Conservation (phyloP, 805 yeast genomes). For the Myxozyma neglecta region DNA sequence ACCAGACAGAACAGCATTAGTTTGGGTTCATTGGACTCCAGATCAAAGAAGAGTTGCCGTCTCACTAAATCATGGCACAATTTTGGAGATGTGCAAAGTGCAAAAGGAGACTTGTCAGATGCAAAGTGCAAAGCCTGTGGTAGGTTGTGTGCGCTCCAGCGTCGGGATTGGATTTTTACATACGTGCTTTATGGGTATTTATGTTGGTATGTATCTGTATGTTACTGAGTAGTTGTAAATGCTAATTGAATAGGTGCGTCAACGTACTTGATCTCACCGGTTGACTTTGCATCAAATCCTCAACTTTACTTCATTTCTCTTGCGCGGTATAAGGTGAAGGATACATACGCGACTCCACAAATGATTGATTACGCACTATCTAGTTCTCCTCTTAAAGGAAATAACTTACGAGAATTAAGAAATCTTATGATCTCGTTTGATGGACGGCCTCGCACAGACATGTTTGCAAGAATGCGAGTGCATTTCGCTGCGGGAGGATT, state of each 20-base stretch:
- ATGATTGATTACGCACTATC: conserved; percentile 75
- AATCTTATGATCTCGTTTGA: conserved; percentile 83
- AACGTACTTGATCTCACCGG: conserved; percentile 75
- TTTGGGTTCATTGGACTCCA: conserved; percentile 70
- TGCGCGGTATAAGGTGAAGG: conserved; percentile 77
- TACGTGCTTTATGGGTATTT: conserved; percentile 79
- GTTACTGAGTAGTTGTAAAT: background rate
- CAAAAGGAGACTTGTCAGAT: conserved; percentile 90
- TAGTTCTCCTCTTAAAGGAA: conserved; percentile 59
- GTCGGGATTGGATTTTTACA: conserved; percentile 86
- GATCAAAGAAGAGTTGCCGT: conserved; percentile 66
- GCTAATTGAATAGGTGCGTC: conserved; percentile 59
- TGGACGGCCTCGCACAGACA: conserved; percentile 66
- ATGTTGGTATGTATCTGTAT: conserved; percentile 42
- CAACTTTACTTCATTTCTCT: conserved; percentile 65
- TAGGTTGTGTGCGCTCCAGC: conserved; percentile 85
- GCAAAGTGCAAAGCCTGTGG: conserved; percentile 64
- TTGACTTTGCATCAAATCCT: conserved; percentile 75
- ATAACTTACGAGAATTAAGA: conserved; percentile 61
- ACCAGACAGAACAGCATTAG: conserved; percentile 51
- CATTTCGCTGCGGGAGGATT: conserved; percentile 65
- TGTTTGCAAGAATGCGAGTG: conserved; percentile 57
- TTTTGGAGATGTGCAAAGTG: conserved; percentile 80
- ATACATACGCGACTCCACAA: conserved; percentile 78
- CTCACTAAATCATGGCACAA: conserved; percentile 56